Percentiles rank a stretch among this genome's conserved stretches.
phyloP scores from a whole-genome alignment of 2,329 filamentous ascomycete species.

The Colletotrichum navitas region DNA sequence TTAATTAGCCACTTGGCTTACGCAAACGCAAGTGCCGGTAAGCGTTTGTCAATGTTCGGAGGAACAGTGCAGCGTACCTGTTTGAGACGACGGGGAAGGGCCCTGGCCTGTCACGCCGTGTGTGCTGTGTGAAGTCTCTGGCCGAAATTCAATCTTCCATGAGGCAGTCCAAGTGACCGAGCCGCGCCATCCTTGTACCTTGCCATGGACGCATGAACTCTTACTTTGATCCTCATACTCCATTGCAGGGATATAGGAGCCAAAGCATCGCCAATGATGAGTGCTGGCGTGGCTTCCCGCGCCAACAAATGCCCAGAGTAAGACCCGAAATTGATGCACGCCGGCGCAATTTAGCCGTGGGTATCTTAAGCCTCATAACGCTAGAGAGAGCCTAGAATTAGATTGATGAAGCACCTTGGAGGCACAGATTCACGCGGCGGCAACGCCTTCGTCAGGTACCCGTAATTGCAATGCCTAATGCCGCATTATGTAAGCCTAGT shows the following conservation, averaged over 20 bases:
- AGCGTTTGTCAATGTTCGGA: slow-evolving; percentile 26
- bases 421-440: slow-evolving; percentile 18
- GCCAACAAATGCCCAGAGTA: background rate
- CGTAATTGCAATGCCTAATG: slow-evolving; percentile 17
- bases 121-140: slow-evolving; percentile 18
- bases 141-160: slow-evolving; percentile 35
- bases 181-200: slow-evolving; percentile 35
- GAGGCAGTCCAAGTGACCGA: slow-evolving; percentile 1
- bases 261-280: background rate
- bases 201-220: slow-evolving; percentile 30
- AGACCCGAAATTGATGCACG: slow-evolving; percentile 6
- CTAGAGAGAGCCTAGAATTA: slow-evolving; percentile 12
- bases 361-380: slow-evolving; percentile 1
- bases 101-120: slow-evolving; percentile 29
- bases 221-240: slow-evolving; percentile 28
- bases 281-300: background rate
- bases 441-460: slow-evolving; percentile 38
- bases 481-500: slow-evolving; percentile 17
- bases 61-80: slow-evolving; percentile 22
- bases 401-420: slow-evolving; percentile 15
- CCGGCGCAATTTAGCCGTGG: background rate
- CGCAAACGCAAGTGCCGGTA: background rate
- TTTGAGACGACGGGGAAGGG: slow-evolving; percentile 40
- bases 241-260: slow-evolving; percentile 20
- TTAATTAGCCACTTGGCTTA: background rate